Percentiles rank a stretch among this genome's conserved stretches.
phyloP scores from a whole-genome alignment of 176 grass and related monocot genomes.

The Leersia perrieri region DNA sequence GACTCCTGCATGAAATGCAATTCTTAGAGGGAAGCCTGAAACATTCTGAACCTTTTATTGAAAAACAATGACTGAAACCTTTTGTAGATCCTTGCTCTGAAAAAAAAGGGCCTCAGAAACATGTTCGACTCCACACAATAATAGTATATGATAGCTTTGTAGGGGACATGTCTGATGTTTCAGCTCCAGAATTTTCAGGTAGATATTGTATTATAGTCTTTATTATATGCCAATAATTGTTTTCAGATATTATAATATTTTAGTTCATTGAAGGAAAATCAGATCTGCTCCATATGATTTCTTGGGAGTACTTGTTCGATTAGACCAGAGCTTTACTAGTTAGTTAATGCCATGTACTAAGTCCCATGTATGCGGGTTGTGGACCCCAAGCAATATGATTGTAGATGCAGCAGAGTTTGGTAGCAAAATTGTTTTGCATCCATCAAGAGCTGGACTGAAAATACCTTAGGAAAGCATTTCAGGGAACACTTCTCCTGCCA shows the following conservation, averaged over 20 bases:
- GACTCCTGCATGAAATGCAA: neutral
- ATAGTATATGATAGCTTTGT: neutral
- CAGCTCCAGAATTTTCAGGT: neutral
- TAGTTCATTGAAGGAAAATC: neutral
- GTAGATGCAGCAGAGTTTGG: neutral
- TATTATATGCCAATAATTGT: neutral
- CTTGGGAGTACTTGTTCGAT: neutral
- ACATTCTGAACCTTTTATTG: neutral
- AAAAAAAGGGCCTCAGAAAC: neutral
- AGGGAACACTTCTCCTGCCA: conserved; percentile 1
- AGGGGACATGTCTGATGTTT: conserved; percentile 1
- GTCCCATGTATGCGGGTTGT: neutral
- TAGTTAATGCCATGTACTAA: neutral
- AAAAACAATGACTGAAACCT: neutral
- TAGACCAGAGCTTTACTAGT: neutral
- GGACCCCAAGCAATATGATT: neutral
- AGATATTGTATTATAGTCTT: neutral
- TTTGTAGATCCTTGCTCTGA: neutral
- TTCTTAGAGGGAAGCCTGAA: neutral
- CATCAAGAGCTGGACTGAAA: neutral
- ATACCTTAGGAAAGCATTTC: neutral
- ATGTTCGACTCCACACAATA: neutral
- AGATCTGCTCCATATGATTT: neutral
- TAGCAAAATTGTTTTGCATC: neutral
- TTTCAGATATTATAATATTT: neutral